phyloP scores from a whole-genome alignment of 768 basidiomycete genomes.

The Coprinopsis marcescibilis region DNA sequence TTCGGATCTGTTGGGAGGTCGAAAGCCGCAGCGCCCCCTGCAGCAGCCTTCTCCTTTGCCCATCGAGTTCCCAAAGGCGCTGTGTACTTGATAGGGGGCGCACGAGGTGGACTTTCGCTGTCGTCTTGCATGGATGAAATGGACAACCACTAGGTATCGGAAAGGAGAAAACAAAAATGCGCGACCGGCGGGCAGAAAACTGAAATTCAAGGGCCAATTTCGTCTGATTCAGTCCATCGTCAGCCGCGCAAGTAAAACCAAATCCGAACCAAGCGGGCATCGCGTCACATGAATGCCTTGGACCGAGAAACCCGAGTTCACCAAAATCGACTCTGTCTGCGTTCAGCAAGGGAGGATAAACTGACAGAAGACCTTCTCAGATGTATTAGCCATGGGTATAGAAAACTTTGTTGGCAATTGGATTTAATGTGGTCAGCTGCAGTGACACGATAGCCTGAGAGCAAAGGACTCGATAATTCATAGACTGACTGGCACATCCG shows the following conservation, averaged over 20 bases:
- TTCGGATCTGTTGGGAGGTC: conserved; percentile 83
- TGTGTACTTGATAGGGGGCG: conserved; percentile 66
- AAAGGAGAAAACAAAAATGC: conserved; percentile 28
- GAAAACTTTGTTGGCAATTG: no score
- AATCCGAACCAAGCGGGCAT: no score
- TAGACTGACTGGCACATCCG: no score
- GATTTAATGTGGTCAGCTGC: no score
- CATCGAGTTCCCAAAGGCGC: conserved; percentile 76
- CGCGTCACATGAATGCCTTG: no score
- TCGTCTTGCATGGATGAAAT: conserved; percentile 32
- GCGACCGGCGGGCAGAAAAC: conserved; percentile 39
- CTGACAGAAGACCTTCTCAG: no score
- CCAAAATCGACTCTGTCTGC: no score
- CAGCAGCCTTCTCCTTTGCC: conserved; percentile 83
- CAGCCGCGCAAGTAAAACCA: not conserved
- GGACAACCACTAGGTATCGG: conserved; percentile 19
- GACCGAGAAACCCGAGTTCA: no score
- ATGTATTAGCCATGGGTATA: no score
- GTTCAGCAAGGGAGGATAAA: no score
- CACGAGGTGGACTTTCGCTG: conserved; percentile 55
- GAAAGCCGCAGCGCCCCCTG: conserved; percentile 64
- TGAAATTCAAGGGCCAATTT: conserved; percentile 13
- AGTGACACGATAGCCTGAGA: no score
- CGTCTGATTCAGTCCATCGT: conserved; percentile 1
- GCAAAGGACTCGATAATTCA: no score